phyloP scores from a whole-genome alignment of 2,329 filamentous ascomycete genomes.

The Cordyceps cicadae region DNA sequence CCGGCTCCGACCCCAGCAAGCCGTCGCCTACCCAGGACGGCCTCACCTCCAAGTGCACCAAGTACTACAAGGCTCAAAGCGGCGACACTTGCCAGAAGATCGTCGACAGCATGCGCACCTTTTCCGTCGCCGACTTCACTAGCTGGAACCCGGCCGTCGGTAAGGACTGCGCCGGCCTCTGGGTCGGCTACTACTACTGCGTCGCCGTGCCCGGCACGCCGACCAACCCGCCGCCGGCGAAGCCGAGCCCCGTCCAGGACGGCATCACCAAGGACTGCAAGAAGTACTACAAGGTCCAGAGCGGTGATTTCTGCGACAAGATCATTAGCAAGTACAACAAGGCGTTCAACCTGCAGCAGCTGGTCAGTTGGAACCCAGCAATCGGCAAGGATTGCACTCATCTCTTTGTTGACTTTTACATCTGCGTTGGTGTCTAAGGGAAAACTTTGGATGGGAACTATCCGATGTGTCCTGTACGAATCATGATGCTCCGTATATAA shows the following conservation, averaged over 20 bases:
- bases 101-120: conserved; percentile 21
- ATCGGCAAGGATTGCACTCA: conserved; percentile 6
- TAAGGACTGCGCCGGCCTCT: conserved; percentile 11
- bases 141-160: conserved; percentile 12
- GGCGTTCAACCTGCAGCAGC: conserved; percentile 8
- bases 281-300: conserved; percentile 13
- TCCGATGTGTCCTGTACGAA: neutral
- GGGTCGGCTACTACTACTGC: conserved; percentile 11
- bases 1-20: conserved; percentile 7
- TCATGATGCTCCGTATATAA: conserved; percentile 6
- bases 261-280: conserved; percentile 11
- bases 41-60: conserved; percentile 4
- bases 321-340: conserved; percentile 10
- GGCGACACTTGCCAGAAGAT: conserved; percentile 22
- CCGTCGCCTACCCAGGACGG: conserved; percentile 10
- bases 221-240: neutral
- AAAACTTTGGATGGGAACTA: neutral
- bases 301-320: conserved; percentile 14
- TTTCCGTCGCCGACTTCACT: neutral
- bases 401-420: conserved; percentile 11
- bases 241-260: conserved; percentile 1
- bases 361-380: conserved; percentile 10
- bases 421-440: conserved; percentile 6
- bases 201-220: conserved; percentile 11
- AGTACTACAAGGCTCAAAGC: conserved; percentile 12